phyloP scores from a whole-genome alignment of 129 eudicot genomes.

The Lactuca saligna region DNA sequence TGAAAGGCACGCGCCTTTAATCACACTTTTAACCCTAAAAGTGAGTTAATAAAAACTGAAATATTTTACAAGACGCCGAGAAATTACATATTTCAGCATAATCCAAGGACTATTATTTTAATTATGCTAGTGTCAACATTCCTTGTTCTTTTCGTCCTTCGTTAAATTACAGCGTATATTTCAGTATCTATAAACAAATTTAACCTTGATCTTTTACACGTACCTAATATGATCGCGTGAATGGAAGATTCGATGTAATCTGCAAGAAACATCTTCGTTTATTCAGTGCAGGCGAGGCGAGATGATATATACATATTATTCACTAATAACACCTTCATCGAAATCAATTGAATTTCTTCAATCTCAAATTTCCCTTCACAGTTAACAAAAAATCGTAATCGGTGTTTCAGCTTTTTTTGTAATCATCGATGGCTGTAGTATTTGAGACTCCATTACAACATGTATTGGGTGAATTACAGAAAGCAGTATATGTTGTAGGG shows the following conservation, averaged over 20 bases:
- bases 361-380: not conserved
- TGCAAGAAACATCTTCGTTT: not conserved
- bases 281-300: not conserved
- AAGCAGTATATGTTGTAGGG: not conserved
- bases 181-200: too few relatives aligned
- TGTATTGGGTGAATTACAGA: constrained; percentile 10
- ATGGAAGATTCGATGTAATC: constrained; percentile 6
- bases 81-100: not conserved
- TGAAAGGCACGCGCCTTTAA: too few relatives aligned
- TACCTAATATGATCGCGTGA: not conserved
- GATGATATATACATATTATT: constrained; percentile 7
- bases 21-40: too few relatives aligned
- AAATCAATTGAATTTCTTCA: constrained; percentile 1
- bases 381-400: not conserved
- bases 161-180: too few relatives aligned
- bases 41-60: not conserved
- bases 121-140: not conserved
- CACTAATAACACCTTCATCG: not conserved
- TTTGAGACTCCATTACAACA: constrained; percentile 1
- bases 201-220: not conserved
- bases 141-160: too few relatives aligned
- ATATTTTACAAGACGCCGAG: not conserved
- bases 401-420: not conserved
- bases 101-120: not conserved
- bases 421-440: constrained; percentile 5